Conservation (phyloP, 257 asterid species). For the Phtheirospermum japonicum region DNA sequence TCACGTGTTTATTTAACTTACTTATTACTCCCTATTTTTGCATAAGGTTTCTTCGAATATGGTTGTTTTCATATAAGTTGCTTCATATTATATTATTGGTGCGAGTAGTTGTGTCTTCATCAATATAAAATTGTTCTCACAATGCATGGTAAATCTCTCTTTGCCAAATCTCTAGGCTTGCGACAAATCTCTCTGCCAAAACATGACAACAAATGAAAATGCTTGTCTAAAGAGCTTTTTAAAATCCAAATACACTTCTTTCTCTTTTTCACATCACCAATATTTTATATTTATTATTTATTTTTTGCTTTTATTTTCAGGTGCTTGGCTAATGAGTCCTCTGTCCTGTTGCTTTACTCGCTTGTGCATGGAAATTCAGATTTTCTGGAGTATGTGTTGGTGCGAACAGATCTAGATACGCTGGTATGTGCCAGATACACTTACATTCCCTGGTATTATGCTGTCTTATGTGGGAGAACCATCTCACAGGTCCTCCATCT, state of each 20-base stretch:
- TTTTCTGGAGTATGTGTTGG: conserved; percentile 92
- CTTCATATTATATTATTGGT: neutral
- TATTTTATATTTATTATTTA: neutral
- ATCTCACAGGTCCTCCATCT: neutral
- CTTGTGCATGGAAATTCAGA: conserved; percentile 90
- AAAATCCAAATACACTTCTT: neutral
- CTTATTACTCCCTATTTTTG: conserved; percentile 12
- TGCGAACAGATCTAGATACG: conserved; percentile 94
- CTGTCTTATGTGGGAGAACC: conserved; percentile 17
- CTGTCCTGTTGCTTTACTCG: conserved; percentile 87
- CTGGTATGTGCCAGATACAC: conserved; percentile 56
- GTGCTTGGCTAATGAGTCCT: conserved; percentile 81
- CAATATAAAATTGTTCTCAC: no score
- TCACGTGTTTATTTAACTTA: neutral
- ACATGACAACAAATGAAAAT: neutral
- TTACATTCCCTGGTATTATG: conserved; percentile 1
- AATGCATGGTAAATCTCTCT: no score
- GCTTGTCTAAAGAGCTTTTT: conserved; percentile 6
- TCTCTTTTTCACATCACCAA: neutral
- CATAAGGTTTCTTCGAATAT: conserved; percentile 13
- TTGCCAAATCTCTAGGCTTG: no score
- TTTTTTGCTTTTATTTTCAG: conserved; percentile 33
- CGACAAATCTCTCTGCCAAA: conserved; percentile 8
- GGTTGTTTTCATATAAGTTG: conserved; percentile 19
- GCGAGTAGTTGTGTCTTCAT: no score